These are phyloP conservation scores for Vigna angularis DNA, from an alignment of 306 rosid species.

Conservation along the genomic window DNA sequence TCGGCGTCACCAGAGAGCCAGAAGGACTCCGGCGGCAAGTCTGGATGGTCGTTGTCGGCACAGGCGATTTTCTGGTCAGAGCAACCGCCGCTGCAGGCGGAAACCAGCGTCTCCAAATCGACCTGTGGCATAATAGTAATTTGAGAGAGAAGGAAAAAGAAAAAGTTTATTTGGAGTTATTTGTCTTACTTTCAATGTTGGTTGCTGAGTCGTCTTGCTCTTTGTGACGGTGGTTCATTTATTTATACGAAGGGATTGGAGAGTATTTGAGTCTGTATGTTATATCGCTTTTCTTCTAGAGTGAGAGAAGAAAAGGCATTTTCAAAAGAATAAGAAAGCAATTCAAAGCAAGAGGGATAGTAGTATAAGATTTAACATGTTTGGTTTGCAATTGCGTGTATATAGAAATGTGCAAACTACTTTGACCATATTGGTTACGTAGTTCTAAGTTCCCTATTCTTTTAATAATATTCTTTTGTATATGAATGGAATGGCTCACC, in stretches of 20 bases:
- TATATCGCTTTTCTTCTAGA: conserved; percentile 40
- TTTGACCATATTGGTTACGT: background rate
- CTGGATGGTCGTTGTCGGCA: conserved; percentile 36
- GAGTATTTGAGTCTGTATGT: background rate
- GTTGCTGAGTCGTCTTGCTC: conserved; percentile 25
- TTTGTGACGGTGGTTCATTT: background rate
- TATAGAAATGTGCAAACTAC: background rate
- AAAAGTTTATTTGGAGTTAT: background rate
- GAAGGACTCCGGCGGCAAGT: conserved; percentile 84
- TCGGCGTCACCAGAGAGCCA: conserved; percentile 94
- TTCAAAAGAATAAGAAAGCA: conserved; percentile 51
- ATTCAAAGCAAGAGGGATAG: conserved; percentile 1
- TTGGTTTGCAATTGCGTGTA: background rate
- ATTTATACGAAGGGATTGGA: conserved; percentile 29
- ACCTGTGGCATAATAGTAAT: conserved; percentile 68
- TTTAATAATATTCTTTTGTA: background rate
- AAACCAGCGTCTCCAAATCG: conserved; percentile 79
- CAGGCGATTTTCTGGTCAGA: conserved; percentile 72
- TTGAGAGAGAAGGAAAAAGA: background rate
- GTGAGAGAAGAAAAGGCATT: background rate
- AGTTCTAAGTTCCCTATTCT: background rate
- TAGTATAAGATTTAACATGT: background rate
- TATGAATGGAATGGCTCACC: background rate
- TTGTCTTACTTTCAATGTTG: background rate
- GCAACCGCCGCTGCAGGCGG: conserved; percentile 73